These are phyloP conservation scores for Spencermartinsiella ligniputridi DNA, from an alignment of 1,139 yeast species.

Conservation along the genomic window DNA sequence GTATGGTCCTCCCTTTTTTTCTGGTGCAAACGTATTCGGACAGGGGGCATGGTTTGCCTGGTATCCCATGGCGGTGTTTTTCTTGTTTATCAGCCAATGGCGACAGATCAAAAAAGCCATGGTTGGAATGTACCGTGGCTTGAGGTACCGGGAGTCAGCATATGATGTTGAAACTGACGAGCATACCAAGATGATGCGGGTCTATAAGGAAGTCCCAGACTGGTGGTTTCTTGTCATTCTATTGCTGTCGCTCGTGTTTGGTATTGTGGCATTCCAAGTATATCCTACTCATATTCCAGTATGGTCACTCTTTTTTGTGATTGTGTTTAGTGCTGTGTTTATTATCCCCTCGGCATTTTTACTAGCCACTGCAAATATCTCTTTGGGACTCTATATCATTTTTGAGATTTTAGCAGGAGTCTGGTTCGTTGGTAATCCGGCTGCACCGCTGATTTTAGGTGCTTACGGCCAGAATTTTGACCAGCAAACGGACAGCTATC, in stretches of 20 bases:
- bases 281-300: constrained; percentile 39
- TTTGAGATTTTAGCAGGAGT: constrained; percentile 55
- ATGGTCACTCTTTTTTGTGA: constrained; percentile 51
- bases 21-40: constrained; percentile 37
- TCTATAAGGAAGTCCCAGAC: constrained; percentile 56
- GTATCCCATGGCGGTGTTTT: constrained; percentile 22
- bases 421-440: no score
- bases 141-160: constrained; percentile 16
- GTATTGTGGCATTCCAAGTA: constrained; percentile 37
- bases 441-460: no score
- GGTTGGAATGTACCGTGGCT: constrained; percentile 15
- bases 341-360: constrained; percentile 46
- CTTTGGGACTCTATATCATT: constrained; percentile 51
- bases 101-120: constrained; percentile 19
- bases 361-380: constrained; percentile 49
- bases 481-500: no score
- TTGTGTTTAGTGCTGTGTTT: constrained; percentile 49
- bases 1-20: constrained; percentile 43
- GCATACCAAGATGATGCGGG: constrained; percentile 50
- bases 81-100: constrained; percentile 22
- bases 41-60: constrained; percentile 24
- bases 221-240: constrained; percentile 30
- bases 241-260: constrained; percentile 48
- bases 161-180: constrained; percentile 47
- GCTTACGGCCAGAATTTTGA: no score